A percentile compares a stretch with the other conserved stretches of the same genome.
Evolutionary conservation across 768 basidiomycete genomes (phyloP).

Genomic region (Sistotremastrum suecicum): DNA sequence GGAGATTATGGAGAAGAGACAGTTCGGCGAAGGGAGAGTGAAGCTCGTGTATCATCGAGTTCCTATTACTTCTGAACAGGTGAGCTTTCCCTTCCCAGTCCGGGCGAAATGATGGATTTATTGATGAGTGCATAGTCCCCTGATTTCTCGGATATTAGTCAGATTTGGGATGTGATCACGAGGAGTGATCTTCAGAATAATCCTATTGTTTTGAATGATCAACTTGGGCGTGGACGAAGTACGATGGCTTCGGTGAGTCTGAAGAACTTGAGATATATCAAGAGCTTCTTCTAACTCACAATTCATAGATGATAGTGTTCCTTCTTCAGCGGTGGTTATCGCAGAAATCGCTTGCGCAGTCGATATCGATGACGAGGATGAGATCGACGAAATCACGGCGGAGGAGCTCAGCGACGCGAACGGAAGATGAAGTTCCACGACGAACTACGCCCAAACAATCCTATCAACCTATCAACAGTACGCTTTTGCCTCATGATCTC

Average conservation of each 20-base stretch:
- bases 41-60: slow-evolving; percentile 71
- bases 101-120: slow-evolving; percentile 8
- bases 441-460: slow-evolving; percentile 35
- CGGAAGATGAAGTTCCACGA: background rate
- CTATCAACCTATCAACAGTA: slow-evolving; percentile 85
- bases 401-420: slow-evolving; percentile 14
- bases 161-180: slow-evolving; percentile 68
- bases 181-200: slow-evolving; percentile 51
- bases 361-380: slow-evolving; percentile 32
- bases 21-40: slow-evolving; percentile 28
- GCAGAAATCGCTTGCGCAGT: slow-evolving; percentile 18
- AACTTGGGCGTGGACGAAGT: slow-evolving; percentile 84
- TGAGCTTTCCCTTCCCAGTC: slow-evolving; percentile 14
- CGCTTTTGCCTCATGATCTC: slow-evolving; percentile 20
- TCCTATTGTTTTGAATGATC: slow-evolving; percentile 89
- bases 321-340: slow-evolving; percentile 9
- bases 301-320: slow-evolving; percentile 19
- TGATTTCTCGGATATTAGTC: slow-evolving; percentile 58
- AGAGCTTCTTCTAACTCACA: slow-evolving; percentile 37
- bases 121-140: slow-evolving; percentile 28
- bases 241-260: slow-evolving; percentile 69
- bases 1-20: slow-evolving; percentile 68
- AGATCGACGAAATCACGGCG: slow-evolving; percentile 18
- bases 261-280: background rate
- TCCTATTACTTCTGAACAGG: slow-evolving; percentile 82